Evolutionary conservation across 176 grass and related monocot genomes (phyloP).

Genomic region (Cenchrus americanus): DNA sequence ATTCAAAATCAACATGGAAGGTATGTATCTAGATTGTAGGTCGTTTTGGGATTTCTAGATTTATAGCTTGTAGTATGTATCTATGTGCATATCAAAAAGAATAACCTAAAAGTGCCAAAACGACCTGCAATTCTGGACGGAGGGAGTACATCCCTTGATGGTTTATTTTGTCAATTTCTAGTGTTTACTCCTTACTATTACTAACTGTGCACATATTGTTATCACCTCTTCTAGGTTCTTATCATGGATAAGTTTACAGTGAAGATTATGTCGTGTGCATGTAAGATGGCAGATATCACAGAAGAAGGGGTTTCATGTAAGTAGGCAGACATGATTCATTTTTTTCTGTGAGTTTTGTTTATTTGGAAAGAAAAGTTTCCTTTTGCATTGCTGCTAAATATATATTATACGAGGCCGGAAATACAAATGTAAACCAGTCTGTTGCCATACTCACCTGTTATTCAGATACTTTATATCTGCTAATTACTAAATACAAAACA

Average conservation of each 20-base stretch:
- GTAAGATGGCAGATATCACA: conserved; percentile 99
- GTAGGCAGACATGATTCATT: conserved; percentile 26
- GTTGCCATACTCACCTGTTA: background rate
- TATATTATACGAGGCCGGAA: background rate
- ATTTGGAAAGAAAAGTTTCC: conserved; percentile 1
- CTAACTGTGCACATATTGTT: conserved; percentile 29
- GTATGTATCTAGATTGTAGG: conserved; percentile 37
- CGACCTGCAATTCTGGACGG: no score
- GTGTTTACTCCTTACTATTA: background rate
- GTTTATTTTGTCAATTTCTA: background rate
- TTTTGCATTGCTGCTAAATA: conserved; percentile 10
- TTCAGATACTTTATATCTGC: background rate
- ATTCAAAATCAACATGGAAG: conserved; percentile 95
- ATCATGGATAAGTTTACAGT: conserved; percentile 99
- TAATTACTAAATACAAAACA: background rate
- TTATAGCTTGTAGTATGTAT: no score
- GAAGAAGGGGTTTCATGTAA: conserved; percentile 99
- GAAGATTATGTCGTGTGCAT: conserved; percentile 93
- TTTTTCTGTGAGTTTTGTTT: conserved; percentile 7
- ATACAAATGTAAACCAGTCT: background rate
- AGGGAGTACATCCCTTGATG: conserved; percentile 28
- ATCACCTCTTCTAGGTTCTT: conserved; percentile 69
- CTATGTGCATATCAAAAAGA: no score
- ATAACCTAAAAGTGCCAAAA: no score
- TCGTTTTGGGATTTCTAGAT: no score